Base-by-base conservation (phyloP, 768 basidiomycete species). In the Amanita pseudoporphyria region DNA sequence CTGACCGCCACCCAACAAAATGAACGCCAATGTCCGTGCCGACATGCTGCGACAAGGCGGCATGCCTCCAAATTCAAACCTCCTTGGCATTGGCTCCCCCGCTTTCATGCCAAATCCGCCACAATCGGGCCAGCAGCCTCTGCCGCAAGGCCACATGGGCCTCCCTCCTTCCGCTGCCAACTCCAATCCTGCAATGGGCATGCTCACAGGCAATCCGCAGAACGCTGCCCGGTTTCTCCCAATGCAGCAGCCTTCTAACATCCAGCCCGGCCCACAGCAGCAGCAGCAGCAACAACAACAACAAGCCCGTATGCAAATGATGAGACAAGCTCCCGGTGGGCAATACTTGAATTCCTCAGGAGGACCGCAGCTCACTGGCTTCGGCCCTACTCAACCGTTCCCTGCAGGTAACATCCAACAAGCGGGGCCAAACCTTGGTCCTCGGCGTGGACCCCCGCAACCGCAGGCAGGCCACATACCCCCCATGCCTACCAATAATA, bases 391-490 rank as follows among this genome's bases (percentile, higher is more conserved):
- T 57, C 52, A 60, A 54, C 70, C 75, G 64, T 59, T 56, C 43
- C 77, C 76, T 58, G 64, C 67, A 47, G 62, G 64, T 39, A 62
- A 57, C 54, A 70, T 77, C 64, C 66, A 64, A 33, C 63, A 62
- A 36, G 64, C 60, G 50, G 61, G 61, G 3, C 64, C 63, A 53
- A 64, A 67, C 36, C 60, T 60, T 39, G 57, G 54, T 16, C 61
- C 74, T 40, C 76, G 82, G 51, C 76, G 82, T 58, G 73, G 72
- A n/a, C 64, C 69, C 52, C 78, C 81, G 18, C 82, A 84, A 63
- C 73, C 79, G 4, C 71, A 74, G 53, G 64, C 60, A 43, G 63
- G 54, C 24, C 71, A 70, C 57, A 52, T 67, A 16, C 56, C 53
- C 40, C 59, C 57, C n/a, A 60, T 66, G 55, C 67, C 69, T 31